These are phyloP conservation scores for Aurantiochytrium sp. DNA, from an alignment of 108 stramenopile genomes.

Conservation along the genomic window DNA sequence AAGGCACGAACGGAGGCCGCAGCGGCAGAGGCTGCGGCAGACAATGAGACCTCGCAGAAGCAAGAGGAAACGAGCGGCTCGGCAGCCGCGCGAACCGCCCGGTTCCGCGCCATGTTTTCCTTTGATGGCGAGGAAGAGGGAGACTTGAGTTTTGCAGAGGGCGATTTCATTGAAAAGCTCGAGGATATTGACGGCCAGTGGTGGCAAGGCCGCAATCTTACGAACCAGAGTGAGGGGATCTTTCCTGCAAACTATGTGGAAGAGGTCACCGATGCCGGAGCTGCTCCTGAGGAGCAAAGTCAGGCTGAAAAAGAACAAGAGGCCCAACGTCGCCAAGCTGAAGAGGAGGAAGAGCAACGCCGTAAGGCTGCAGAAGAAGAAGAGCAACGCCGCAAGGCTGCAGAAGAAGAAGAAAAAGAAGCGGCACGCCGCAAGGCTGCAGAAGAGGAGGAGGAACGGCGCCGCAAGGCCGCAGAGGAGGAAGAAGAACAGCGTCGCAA, in stretches of 20 bases:
- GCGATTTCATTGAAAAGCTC: background rate
- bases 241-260: slow-evolving; percentile 1
- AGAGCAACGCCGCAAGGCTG: background rate
- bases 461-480: background rate
- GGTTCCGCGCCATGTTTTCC: background rate
- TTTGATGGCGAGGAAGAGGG: background rate
- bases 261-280: background rate
- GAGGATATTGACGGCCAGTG: background rate
- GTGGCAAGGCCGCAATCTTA: background rate
- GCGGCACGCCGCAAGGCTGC: background rate
- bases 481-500: background rate
- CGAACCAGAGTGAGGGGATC: background rate
- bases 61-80: background rate
- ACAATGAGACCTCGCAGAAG: too few relatives aligned
- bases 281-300: too few relatives aligned
- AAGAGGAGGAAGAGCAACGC: background rate
- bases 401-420: background rate
- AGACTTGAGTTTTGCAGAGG: background rate
- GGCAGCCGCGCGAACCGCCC: background rate
- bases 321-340: background rate
- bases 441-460: background rate
- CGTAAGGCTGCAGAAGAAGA: background rate
- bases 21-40: too few relatives aligned
- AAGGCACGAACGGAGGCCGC: too few relatives aligned
- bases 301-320: background rate